A percentile compares a stretch with the other conserved stretches of the same genome.
phyloP scores from a whole-genome alignment of 2,329 filamentous ascomycete genomes.

The Cryphonectria radicalis region DNA sequence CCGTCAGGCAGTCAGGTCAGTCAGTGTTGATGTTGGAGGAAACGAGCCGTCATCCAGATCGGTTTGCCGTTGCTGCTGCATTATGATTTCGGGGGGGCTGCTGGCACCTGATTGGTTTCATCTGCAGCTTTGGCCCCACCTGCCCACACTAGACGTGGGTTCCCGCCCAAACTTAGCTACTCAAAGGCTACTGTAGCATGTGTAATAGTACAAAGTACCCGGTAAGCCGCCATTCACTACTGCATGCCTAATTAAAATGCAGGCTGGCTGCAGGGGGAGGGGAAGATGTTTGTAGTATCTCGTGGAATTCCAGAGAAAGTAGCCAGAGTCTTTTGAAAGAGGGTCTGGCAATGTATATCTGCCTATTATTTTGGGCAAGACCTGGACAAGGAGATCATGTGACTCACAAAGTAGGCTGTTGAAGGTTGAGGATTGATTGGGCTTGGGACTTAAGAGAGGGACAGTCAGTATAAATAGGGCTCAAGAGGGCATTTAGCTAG shows the following conservation, averaged over 20 bases:
- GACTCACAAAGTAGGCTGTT: background rate
- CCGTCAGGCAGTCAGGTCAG: background rate
- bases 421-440: background rate
- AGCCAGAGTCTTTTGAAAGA: background rate
- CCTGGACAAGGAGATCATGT: background rate
- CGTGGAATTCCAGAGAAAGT: background rate
- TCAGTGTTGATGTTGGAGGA: slow-evolving; percentile 10
- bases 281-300: background rate
- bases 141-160: background rate
- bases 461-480: background rate
- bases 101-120: background rate
- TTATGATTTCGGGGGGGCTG: background rate
- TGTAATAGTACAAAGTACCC: background rate
- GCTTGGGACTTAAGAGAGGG: background rate
- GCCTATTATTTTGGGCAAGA: background rate
- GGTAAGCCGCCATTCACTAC: background rate
- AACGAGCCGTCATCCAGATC: slow-evolving; percentile 1
- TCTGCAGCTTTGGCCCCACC: background rate
- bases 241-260: background rate
- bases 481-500: no score
- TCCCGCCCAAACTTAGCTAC: background rate
- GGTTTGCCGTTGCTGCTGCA: background rate
- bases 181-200: background rate
- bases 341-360: no score
- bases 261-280: background rate